Conservation (phyloP, 2,329 filamentous ascomycete species). For the Fusarium fujikuroi region DNA sequence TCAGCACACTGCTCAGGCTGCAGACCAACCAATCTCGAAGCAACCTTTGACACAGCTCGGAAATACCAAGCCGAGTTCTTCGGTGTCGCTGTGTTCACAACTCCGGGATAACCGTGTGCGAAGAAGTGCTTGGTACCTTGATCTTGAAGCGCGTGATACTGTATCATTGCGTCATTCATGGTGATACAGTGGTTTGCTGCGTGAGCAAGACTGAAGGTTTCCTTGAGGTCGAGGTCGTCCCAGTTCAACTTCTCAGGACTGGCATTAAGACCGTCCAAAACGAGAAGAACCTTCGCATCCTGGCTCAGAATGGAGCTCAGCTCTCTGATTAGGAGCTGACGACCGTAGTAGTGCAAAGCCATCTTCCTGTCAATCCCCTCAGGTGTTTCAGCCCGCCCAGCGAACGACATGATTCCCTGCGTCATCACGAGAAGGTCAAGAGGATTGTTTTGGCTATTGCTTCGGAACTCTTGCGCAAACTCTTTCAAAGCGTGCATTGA, state of each 20-base stretch:
- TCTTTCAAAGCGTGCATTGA: constrained; percentile 48
- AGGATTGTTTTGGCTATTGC: background rate
- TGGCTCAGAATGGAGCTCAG: constrained; percentile 51
- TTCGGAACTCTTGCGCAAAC: constrained; percentile 45
- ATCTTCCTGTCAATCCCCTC: constrained; percentile 59
- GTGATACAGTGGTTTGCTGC: constrained; percentile 51
- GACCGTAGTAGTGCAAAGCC: constrained; percentile 57
- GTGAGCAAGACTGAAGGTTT: constrained; percentile 46
- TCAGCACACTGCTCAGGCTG: constrained; percentile 45
- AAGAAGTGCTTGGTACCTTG: constrained; percentile 42
- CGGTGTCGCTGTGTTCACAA: constrained; percentile 42
- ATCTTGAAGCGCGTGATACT: constrained; percentile 43
- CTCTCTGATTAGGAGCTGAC: constrained; percentile 56
- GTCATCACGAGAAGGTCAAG: constrained; percentile 54
- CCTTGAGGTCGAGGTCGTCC: constrained; percentile 54
- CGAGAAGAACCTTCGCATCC: constrained; percentile 52
- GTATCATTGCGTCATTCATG: constrained; percentile 54
- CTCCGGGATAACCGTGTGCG: constrained; percentile 54
- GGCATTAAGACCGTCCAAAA: constrained; percentile 48
- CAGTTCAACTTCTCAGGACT: constrained; percentile 49
- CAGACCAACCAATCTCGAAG: constrained; percentile 46
- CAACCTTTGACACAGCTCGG: constrained; percentile 42
- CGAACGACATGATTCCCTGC: constrained; percentile 51
- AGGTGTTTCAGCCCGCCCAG: constrained; percentile 52
- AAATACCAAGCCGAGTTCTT: constrained; percentile 23